Percentiles rank a stretch among this genome's conserved stretches.
Conservation (phyloP, 2,329 filamentous ascomycete species). For the Plectosphaerella sp. region DNA sequence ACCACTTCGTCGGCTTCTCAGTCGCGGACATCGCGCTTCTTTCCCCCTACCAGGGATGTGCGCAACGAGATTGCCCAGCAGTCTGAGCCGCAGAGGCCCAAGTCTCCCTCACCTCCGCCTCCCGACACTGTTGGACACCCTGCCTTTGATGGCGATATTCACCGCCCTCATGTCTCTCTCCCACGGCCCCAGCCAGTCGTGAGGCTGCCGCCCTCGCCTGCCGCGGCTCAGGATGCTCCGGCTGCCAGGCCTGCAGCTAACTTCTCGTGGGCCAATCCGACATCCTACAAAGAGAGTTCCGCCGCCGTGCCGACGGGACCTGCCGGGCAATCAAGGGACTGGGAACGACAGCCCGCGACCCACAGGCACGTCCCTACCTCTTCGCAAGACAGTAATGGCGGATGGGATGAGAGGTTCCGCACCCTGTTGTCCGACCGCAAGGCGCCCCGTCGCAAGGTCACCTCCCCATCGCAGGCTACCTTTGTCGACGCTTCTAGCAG, state of each 20-base stretch:
- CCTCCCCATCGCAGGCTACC: slow-evolving; percentile 50
- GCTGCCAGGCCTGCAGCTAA: slow-evolving; percentile 15
- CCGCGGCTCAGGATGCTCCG: slow-evolving; percentile 29
- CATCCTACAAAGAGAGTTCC: slow-evolving; percentile 23
- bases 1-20: slow-evolving; percentile 31
- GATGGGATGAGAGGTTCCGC: slow-evolving; percentile 46
- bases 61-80: slow-evolving; percentile 32
- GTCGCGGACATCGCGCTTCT: slow-evolving; percentile 59
- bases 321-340: background rate
- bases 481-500: slow-evolving; percentile 66
- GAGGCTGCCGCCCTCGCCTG: slow-evolving; percentile 64
- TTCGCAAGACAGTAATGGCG: slow-evolving; percentile 13
- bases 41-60: slow-evolving; percentile 47
- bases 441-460: slow-evolving; percentile 22
- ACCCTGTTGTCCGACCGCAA: slow-evolving; percentile 68
- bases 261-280: slow-evolving; percentile 30
- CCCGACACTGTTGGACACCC: slow-evolving; percentile 68
- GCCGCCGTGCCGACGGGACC: slow-evolving; percentile 15
- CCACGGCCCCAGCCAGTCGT: slow-evolving; percentile 72
- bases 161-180: slow-evolving; percentile 64
- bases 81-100: slow-evolving; percentile 36
- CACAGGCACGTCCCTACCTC: background rate
- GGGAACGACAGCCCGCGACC: background rate
- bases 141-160: slow-evolving; percentile 62
- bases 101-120: slow-evolving; percentile 67